Conservation (phyloP, 257 asterid genomes). For the Cruciata laevipes region DNA sequence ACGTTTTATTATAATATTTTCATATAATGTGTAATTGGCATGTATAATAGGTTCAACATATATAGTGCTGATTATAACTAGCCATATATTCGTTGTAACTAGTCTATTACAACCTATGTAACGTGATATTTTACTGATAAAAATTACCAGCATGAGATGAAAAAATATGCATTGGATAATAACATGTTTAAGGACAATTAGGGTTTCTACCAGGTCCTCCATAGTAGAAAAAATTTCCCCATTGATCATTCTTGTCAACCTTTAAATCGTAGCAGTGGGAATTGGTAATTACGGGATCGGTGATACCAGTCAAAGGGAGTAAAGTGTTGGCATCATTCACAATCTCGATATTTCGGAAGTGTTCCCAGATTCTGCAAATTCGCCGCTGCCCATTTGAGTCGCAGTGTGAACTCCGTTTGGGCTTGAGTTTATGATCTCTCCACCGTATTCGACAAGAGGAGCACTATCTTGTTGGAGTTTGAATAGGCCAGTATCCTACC, state of each 20-base stretch:
- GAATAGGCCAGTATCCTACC: constrained; percentile 87
- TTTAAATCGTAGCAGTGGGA: background rate
- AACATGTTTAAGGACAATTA: background rate
- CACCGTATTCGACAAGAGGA: constrained; percentile 51
- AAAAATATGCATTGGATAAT: no score
- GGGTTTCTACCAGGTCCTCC: constrained; percentile 5
- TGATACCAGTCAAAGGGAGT: no score
- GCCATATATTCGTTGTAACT: no score
- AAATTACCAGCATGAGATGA: no score
- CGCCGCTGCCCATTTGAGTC: constrained; percentile 25
- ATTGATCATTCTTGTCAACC: background rate
- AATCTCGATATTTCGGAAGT: constrained; percentile 6
- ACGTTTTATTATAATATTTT: no score
- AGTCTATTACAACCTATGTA: no score
- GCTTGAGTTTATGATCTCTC: constrained; percentile 13
- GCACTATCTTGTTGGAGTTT: constrained; percentile 54
- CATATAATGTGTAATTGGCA: no score
- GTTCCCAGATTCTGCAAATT: constrained; percentile 12
- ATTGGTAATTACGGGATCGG: no score
- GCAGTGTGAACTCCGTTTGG: constrained; percentile 16
- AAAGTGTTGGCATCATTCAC: constrained; percentile 9
- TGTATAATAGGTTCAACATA: no score
- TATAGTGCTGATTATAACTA: no score
- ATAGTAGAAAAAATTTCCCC: background rate
- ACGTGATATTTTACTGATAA: no score